These are phyloP conservation scores for Tricholoma hemisulphureum DNA, from an alignment of 768 basidiomycete species.

Conservation along the genomic window DNA sequence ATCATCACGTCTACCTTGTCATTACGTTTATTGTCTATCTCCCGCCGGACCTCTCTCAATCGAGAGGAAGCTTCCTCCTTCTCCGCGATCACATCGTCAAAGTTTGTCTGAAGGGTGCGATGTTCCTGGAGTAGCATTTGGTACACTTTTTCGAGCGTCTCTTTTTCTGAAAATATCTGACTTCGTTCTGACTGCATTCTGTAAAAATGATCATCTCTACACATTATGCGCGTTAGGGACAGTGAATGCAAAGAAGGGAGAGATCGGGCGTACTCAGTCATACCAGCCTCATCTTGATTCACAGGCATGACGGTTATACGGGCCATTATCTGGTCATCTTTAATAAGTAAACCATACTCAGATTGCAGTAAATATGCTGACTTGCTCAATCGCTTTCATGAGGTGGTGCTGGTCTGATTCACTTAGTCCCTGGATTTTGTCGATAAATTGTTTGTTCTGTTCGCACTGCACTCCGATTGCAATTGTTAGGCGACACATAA, in stretches of 20 bases:
- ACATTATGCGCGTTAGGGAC: neutral
- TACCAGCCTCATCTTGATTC: slow-evolving; percentile 56
- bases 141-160: slow-evolving; percentile 81
- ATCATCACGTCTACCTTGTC: slow-evolving; percentile 77
- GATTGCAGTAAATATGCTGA: slow-evolving; percentile 30
- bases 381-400: slow-evolving; percentile 94
- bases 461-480: slow-evolving; percentile 89
- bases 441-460: slow-evolving; percentile 84
- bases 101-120: slow-evolving; percentile 65
- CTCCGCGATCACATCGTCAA: slow-evolving; percentile 75
- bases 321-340: slow-evolving; percentile 62
- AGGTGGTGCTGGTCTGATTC: slow-evolving; percentile 84
- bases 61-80: slow-evolving; percentile 72
- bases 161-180: slow-evolving; percentile 78
- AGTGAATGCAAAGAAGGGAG: slow-evolving; percentile 6
- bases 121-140: slow-evolving; percentile 75
- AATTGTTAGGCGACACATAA: slow-evolving; percentile 78
- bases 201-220: slow-evolving; percentile 89
- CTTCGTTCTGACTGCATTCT: slow-evolving; percentile 78
- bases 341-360: neutral
- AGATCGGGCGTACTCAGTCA: slow-evolving; percentile 69
- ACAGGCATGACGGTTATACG: slow-evolving; percentile 58
- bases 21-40: slow-evolving; percentile 57
- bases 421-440: slow-evolving; percentile 80
- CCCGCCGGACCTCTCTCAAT: slow-evolving; percentile 57